Percentiles rank a stretch among this genome's conserved stretches.
phyloP scores from a whole-genome alignment of 345 rosid species.

The Lepidium didymum region DNA sequence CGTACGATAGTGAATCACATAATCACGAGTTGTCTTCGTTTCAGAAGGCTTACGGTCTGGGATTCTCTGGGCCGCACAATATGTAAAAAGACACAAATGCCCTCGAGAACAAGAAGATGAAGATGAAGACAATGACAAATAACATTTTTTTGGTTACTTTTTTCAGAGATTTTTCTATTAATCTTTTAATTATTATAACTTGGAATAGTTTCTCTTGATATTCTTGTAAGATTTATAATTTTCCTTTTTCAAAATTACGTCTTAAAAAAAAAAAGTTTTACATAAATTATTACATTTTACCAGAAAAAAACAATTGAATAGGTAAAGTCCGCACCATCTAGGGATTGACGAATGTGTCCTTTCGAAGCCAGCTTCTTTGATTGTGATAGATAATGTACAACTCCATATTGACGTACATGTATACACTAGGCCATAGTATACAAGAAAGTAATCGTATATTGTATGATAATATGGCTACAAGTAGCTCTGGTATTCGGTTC shows the following conservation, averaged over 20 bases:
- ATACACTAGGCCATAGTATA: not conserved
- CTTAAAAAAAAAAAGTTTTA: not conserved
- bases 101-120: not conserved
- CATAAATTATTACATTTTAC: not conserved
- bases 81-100: slow-evolving; percentile 13
- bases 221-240: not conserved
- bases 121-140: not conserved
- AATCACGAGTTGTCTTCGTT: slow-evolving; percentile 27
- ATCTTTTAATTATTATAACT: not conserved
- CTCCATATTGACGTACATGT: not conserved
- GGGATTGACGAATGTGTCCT: slow-evolving; percentile 28
- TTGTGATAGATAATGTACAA: slow-evolving; percentile 31
- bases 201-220: not conserved
- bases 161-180: not conserved
- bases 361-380: slow-evolving; percentile 28
- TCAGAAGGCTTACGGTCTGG: slow-evolving; percentile 45
- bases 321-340: not conserved
- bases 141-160: slow-evolving; percentile 3
- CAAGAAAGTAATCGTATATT: too few relatives aligned
- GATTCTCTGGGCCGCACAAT: slow-evolving; percentile 35
- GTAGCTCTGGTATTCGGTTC: too few relatives aligned
- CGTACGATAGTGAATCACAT: slow-evolving; percentile 36
- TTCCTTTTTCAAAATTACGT: not conserved
- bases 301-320: slow-evolving; percentile 5
- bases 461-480: not conserved